These are phyloP conservation scores for Magnaporthiopsis rhizophila DNA, from an alignment of 2,329 filamentous ascomycete genomes.

Conservation along the genomic window DNA sequence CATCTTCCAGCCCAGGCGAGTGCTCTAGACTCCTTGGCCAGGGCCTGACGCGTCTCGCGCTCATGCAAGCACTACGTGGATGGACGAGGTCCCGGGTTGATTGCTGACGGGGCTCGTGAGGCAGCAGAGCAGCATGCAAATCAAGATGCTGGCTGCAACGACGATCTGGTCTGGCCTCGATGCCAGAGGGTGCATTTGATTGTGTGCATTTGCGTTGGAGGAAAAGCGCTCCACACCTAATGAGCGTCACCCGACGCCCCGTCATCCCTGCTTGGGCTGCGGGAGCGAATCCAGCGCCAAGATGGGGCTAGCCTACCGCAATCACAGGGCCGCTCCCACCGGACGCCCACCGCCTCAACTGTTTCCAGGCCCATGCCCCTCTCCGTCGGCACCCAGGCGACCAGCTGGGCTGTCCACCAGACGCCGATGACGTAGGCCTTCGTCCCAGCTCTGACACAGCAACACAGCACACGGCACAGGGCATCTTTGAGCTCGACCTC, in stretches of 20 bases:
- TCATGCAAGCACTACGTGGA: no score
- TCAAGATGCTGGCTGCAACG: no score
- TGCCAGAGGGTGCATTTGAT: no score
- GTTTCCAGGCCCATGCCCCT: background rate
- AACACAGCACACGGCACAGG: no score
- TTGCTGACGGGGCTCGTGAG: no score
- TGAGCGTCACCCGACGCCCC: background rate
- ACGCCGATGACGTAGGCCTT: background rate
- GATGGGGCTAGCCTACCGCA: background rate
- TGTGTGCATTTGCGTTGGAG: no score
- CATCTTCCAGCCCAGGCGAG: background rate
- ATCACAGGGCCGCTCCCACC: background rate
- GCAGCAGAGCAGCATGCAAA: no score
- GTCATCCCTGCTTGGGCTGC: background rate
- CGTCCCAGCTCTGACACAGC: background rate
- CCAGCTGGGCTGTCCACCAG: background rate
- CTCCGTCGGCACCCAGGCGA: no score
- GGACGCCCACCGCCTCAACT: background rate
- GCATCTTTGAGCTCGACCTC: background rate
- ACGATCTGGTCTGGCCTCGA: no score
- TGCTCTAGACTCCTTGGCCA: background rate
- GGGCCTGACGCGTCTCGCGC: background rate
- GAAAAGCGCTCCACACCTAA: background rate
- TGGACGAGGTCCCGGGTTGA: no score
- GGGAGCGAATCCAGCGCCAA: background rate